Conservation (phyloP, 2,329 filamentous ascomycete genomes). For the Biscogniauxia sp. region DNA sequence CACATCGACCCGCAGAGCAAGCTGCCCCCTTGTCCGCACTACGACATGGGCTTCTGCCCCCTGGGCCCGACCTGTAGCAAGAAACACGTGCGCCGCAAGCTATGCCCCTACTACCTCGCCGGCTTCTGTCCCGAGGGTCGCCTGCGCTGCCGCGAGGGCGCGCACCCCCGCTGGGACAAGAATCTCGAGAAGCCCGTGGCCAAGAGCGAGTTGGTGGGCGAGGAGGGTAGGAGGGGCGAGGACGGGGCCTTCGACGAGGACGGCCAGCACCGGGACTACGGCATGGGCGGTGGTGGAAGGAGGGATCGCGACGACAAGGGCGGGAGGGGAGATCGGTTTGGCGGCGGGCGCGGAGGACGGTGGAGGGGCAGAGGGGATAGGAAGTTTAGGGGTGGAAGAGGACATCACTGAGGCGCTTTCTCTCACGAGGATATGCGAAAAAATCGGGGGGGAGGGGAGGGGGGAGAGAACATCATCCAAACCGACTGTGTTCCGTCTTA, state of each 20-base stretch:
- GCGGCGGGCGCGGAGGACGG: conserved; percentile 28
- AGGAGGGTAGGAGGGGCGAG: conserved; percentile 42
- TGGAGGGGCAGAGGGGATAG: conserved; percentile 34
- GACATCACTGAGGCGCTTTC: conserved; percentile 19
- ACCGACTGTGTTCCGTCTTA: too few species aligned
- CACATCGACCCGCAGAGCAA: conserved; percentile 83
- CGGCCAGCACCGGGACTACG: conserved; percentile 28
- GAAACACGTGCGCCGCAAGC: conserved; percentile 77
- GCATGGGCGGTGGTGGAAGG: conserved; percentile 15
- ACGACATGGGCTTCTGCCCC: conserved; percentile 92
- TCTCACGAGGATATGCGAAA: background rate
- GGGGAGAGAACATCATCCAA: too few species aligned
- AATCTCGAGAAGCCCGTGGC: conserved; percentile 74
- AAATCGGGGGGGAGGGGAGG: background rate
- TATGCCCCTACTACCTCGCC: conserved; percentile 84
- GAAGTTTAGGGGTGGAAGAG: conserved; percentile 34
- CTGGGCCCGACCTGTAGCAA: conserved; percentile 84
- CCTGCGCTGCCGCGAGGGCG: conserved; percentile 70
- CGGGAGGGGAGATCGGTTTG: conserved; percentile 36
- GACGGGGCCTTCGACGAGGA: conserved; percentile 44
- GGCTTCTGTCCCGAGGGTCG: conserved; percentile 86
- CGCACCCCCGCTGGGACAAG: conserved; percentile 78
- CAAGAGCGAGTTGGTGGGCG: conserved; percentile 61
- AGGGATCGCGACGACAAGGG: conserved; percentile 31
- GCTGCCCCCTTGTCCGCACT: conserved; percentile 80